Base-by-base conservation (phyloP, 345 rosid genomes). In the Citrus maxima region DNA sequence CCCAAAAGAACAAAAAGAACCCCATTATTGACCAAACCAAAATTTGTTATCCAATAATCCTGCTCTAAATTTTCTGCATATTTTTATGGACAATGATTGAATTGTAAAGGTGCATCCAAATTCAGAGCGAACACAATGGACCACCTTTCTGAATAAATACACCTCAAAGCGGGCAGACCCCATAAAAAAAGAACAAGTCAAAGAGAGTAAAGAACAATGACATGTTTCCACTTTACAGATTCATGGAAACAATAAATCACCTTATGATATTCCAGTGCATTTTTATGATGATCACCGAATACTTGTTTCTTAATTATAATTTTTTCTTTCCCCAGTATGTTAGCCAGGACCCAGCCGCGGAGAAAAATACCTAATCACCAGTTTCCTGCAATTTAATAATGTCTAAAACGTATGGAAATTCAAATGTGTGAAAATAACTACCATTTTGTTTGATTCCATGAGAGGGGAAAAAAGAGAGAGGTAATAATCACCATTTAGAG, bases 161-260 rank as follows among this genome's bases (percentile, higher is more conserved):
- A 59, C 16, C 74, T 67, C 74, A 22, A 14, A 55, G 12, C 4
- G 61, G 54, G 70, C 63, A 40, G 28, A n/a, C 46, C 30, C 75
- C 54, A 49, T 58, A 58, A 12, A 14, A 13, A 32, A 30, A 35
- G 69, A 56, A 66, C 19, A 10, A 24, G 30, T 62, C 42, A 63
- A 56, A 75, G 59, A 74, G 10, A 37, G 73, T 27, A 58, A 34
- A 73, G 80, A 69, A 75, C 42, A 68, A 79, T 60, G 55, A 70
- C 85, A 82, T 56, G 38, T 69, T 74, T 64, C 56, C 67, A 55
- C 82, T 77, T 85, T 68, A 24, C 40, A 67, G 79, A 35, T 63
- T 80, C 54, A 40, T 66, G 71, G 34, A 71, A 67, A 38, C 72
- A 69, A 40, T 40, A 40, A 32, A 72, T 30, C 70, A 77, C 32